phyloP scores from a whole-genome alignment of 2,329 filamentous ascomycete genomes.

The Scopulariopsis brevicaulis region DNA sequence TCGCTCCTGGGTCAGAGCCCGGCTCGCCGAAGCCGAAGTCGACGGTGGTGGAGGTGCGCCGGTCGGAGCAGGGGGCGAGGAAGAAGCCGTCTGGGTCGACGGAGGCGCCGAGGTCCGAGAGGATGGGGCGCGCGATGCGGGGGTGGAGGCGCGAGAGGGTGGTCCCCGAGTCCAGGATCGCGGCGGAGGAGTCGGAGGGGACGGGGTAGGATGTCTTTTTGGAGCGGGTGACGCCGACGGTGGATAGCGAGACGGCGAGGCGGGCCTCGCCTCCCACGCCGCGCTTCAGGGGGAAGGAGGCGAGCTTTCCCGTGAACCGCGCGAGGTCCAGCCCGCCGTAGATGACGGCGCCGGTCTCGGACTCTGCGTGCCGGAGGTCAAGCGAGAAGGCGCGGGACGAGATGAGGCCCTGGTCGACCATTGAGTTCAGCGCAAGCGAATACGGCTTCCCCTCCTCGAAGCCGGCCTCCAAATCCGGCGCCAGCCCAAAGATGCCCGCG shows the following conservation, averaged over 20 bases:
- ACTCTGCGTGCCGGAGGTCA: conserved; percentile 32
- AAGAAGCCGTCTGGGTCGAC: conserved; percentile 30
- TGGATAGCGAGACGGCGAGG: conserved; percentile 20
- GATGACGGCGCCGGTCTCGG: conserved; percentile 33
- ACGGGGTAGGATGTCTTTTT: conserved; percentile 12
- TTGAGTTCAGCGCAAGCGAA: conserved; percentile 38
- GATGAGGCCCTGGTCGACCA: conserved; percentile 33
- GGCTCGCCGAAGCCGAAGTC: conserved; percentile 34
- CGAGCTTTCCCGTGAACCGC: conserved; percentile 36
- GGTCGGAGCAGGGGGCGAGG: conserved; percentile 27
- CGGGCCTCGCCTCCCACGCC: conserved; percentile 22
- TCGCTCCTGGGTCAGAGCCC: background rate
- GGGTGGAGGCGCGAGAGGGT: conserved; percentile 35
- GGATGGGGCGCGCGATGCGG: conserved; percentile 26
- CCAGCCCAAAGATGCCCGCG: conserved; percentile 39
- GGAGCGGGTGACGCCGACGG: conserved; percentile 18
- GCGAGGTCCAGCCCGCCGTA: conserved; percentile 41
- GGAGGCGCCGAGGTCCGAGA: conserved; percentile 26
- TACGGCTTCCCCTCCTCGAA: conserved; percentile 28
- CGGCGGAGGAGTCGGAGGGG: conserved; percentile 20
- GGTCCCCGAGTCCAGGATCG: conserved; percentile 41
- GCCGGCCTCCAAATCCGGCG: conserved; percentile 26
- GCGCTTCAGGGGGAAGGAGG: conserved; percentile 28
- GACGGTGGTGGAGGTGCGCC: conserved; percentile 23
- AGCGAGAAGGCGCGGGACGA: conserved; percentile 37